A percentile compares a stretch with the other conserved stretches of the same genome.
These are phyloP conservation scores for Cytospora piceicola DNA, from an alignment of 2,329 filamentous ascomycete genomes.

Conservation along the genomic window DNA sequence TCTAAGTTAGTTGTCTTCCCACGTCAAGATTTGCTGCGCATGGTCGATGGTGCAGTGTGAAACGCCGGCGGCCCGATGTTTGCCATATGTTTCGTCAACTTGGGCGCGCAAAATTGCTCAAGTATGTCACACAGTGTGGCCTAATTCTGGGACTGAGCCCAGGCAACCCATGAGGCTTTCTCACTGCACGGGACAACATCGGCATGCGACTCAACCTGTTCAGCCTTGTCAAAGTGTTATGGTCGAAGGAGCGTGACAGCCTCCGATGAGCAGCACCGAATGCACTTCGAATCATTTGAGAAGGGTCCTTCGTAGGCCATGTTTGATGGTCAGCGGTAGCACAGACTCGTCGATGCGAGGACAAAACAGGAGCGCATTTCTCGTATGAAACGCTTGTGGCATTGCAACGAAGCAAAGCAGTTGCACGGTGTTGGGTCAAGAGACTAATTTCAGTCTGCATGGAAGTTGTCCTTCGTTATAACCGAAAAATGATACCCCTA, in stretches of 20 bases:
- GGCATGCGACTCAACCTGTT: background rate
- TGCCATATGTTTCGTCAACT: background rate
- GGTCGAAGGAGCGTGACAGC: background rate
- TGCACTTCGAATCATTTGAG: background rate
- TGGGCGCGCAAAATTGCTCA: background rate
- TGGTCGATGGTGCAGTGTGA: background rate
- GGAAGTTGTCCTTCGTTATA: conserved; percentile 1
- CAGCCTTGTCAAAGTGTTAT: background rate
- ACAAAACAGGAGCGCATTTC: too few species aligned
- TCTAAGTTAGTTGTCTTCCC: background rate
- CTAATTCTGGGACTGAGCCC: background rate
- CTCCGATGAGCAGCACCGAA: background rate
- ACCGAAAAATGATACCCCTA: conserved; percentile 21
- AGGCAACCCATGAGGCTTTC: background rate
- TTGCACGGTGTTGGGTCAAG: conserved; percentile 5
- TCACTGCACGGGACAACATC: background rate
- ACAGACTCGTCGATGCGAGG: too few species aligned
- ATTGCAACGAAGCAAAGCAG: too few species aligned
- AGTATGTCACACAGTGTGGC: background rate
- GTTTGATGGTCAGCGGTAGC: background rate
- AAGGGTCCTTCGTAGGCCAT: background rate
- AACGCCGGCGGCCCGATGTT: background rate
- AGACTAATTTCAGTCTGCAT: background rate
- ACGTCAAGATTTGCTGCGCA: background rate
- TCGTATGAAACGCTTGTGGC: too few species aligned